Evolutionary conservation across 1,284 basidiomycete species (phyloP).

Genomic region (Puccinia novopanici): DNA sequence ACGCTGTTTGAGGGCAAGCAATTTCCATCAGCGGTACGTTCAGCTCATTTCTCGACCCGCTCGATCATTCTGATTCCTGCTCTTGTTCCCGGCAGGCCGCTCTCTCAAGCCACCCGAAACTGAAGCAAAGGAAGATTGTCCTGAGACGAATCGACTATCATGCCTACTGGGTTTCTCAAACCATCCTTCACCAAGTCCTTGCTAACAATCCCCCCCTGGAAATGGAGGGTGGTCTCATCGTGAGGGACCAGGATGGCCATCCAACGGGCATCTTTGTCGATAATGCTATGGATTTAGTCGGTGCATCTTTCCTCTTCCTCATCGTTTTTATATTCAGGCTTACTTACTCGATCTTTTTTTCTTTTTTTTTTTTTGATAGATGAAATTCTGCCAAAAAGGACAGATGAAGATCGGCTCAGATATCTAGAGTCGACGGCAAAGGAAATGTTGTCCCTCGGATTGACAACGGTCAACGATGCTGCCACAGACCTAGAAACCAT

Average conservation of each 20-base stretch:
- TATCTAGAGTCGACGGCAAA: slow-evolving; percentile 34
- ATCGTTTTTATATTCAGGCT: neutral
- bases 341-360: neutral
- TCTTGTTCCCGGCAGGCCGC: slow-evolving; percentile 40
- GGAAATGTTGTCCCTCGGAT: slow-evolving; percentile 47
- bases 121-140: slow-evolving; percentile 53
- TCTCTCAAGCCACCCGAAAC: slow-evolving; percentile 48
- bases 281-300: slow-evolving; percentile 57
- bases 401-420: slow-evolving; percentile 35
- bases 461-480: slow-evolving; percentile 47
- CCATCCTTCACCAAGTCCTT: slow-evolving; percentile 52
- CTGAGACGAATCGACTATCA: slow-evolving; percentile 56
- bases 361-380: slow-evolving; percentile 28
- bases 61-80: neutral
- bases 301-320: slow-evolving; percentile 1
- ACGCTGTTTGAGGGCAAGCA: slow-evolving; percentile 54
- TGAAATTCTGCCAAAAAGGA: slow-evolving; percentile 31
- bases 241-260: slow-evolving; percentile 52
- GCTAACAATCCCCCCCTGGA: slow-evolving; percentile 46
- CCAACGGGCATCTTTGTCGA: slow-evolving; percentile 57
- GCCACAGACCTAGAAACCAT: slow-evolving; percentile 37
- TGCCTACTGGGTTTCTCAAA: slow-evolving; percentile 56
- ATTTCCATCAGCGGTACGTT: slow-evolving; percentile 53
- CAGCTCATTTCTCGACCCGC: neutral
- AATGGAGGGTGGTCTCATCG: slow-evolving; percentile 53